phyloP scores from a whole-genome alignment of 2,329 filamentous ascomycete genomes.

The Diaporthe batatas region DNA sequence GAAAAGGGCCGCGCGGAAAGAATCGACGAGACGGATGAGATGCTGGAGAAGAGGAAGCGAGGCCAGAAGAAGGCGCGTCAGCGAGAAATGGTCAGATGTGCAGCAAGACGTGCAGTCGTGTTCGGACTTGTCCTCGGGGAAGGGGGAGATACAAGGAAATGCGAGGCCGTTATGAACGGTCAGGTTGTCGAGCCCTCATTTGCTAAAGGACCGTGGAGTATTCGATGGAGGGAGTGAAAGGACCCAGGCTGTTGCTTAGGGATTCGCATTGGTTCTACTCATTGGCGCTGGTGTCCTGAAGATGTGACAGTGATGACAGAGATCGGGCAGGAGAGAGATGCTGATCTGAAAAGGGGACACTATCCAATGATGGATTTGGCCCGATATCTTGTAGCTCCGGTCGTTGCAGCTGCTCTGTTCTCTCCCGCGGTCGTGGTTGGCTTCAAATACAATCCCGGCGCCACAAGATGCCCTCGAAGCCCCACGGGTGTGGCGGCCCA shows the following conservation, averaged over 20 bases:
- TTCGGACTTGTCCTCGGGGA: constrained; percentile 60
- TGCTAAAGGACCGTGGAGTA: constrained; percentile 71
- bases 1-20: constrained; percentile 68
- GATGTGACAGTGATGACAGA: background rate
- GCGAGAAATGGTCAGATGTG: constrained; percentile 72
- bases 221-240: constrained; percentile 67
- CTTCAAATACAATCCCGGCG: background rate
- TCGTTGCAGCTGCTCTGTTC: too few relatives aligned
- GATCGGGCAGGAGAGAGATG: background rate
- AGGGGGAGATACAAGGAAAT: constrained; percentile 56
- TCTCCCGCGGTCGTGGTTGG: too few relatives aligned
- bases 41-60: constrained; percentile 61
- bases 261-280: background rate
- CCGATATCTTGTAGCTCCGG: background rate
- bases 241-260: background rate
- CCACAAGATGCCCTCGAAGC: background rate
- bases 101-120: constrained; percentile 71
- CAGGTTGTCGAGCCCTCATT: constrained; percentile 71
- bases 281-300: background rate
- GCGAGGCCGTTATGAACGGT: constrained; percentile 71
- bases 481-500: background rate
- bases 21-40: constrained; percentile 64
- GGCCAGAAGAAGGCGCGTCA: constrained; percentile 60
- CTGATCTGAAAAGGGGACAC: background rate
- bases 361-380: background rate